Conservation (phyloP, 2,329 filamentous ascomycete species). For the Penicillium glabrum region DNA sequence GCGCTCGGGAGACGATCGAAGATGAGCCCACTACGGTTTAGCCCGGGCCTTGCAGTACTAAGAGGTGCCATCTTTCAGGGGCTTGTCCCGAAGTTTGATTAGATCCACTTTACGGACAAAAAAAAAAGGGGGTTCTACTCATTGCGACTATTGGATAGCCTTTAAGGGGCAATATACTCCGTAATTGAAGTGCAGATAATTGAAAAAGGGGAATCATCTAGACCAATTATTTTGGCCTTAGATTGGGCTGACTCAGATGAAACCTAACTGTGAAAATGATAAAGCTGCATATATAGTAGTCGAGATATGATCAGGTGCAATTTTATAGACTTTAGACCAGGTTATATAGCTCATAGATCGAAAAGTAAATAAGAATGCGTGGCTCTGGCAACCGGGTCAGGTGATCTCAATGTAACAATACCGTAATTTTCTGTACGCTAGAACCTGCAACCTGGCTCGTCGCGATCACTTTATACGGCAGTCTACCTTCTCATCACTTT, state of each 20-base stretch:
- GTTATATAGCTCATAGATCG: neutral
- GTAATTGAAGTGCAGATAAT: neutral
- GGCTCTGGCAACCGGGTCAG: neutral
- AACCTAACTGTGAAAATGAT: no score
- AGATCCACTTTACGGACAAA: neutral
- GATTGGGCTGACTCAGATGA: no score
- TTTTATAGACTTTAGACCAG: no score
- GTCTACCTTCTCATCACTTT: neutral
- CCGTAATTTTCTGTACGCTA: neutral
- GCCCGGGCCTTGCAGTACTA: neutral
- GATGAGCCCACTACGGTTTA: neutral
- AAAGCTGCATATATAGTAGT: no score
- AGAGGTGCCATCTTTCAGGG: neutral
- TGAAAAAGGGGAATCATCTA: neutral
- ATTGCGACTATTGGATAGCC: neutral
- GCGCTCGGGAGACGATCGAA: conserved; percentile 1
- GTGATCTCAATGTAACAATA: neutral
- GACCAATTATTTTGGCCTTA: no score
- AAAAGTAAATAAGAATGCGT: neutral
- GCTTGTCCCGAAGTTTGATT: neutral
- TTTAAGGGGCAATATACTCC: neutral
- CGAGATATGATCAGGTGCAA: no score
- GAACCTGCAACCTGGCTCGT: neutral
- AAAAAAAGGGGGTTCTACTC: neutral
- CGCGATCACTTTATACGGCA: neutral